Evolutionary conservation across 352 stramenopile genomes (phyloP).

Genomic region (Phytophthora palmivora): DNA sequence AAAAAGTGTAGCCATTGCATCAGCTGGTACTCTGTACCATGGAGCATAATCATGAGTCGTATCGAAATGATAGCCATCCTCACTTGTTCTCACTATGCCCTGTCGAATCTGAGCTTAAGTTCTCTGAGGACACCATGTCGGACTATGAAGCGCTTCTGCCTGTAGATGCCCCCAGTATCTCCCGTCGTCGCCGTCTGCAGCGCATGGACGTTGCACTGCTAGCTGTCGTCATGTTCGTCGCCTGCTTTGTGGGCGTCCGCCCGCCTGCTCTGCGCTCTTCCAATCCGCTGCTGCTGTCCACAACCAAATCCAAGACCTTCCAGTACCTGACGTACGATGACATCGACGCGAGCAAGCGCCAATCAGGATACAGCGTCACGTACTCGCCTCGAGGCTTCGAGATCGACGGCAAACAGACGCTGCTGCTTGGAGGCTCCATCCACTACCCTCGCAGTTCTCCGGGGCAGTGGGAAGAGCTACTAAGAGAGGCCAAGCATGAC

Average conservation of each 20-base stretch:
- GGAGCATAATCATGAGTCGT: constrained; percentile 21
- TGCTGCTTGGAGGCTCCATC: constrained; percentile 76
- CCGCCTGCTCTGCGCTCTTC: constrained; percentile 49
- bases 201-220: constrained; percentile 63
- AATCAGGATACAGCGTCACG: constrained; percentile 56
- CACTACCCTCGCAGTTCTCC: constrained; percentile 64
- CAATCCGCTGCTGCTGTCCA: constrained; percentile 42
- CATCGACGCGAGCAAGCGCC: constrained; percentile 45
- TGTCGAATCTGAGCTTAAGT: too few relatives aligned
- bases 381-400: constrained; percentile 63
- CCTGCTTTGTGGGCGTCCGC: constrained; percentile 58
- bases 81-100: constrained; percentile 25
- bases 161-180: constrained; percentile 14
- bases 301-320: constrained; percentile 3
- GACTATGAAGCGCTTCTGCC: constrained; percentile 35
- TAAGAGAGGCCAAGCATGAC: constrained; percentile 72
- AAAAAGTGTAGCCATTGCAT: constrained; percentile 16
- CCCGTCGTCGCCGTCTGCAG: constrained; percentile 34
- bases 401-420: constrained; percentile 60
- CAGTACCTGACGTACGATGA: constrained; percentile 70
- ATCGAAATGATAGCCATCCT: constrained; percentile 5
- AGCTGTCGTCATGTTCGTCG: constrained; percentile 50
- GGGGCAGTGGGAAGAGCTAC: constrained; percentile 60
- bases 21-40: constrained; percentile 26
- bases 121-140: constrained; percentile 9